phyloP scores from a whole-genome alignment of 176 grass and related monocot species.

The Avena atlantica region DNA sequence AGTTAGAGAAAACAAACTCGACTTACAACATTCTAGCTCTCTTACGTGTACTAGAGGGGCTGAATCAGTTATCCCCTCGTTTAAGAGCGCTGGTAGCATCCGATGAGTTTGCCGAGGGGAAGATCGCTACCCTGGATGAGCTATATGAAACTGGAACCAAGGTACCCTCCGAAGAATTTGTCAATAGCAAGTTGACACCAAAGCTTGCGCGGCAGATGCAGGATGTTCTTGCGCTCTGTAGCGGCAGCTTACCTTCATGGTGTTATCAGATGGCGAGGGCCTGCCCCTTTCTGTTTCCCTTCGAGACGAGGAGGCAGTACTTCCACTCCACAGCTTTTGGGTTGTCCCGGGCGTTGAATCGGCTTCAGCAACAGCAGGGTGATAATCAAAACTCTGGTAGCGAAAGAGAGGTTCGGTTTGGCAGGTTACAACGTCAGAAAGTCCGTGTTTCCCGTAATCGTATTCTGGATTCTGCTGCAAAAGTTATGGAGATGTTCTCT shows the following conservation, averaged over 20 bases:
- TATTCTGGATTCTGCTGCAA: constrained; percentile 75
- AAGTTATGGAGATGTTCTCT: constrained; percentile 88
- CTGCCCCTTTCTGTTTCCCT: constrained; percentile 90
- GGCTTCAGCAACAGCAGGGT: constrained; percentile 88
- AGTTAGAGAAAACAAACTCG: constrained; percentile 83
- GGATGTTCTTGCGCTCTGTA: constrained; percentile 85
- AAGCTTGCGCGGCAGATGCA: constrained; percentile 89
- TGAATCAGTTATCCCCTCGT: constrained; percentile 78
- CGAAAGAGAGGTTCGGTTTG: constrained; percentile 80
- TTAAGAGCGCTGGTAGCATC: constrained; percentile 61
- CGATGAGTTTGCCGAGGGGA: constrained; percentile 79
- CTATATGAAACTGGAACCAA: constrained; percentile 58
- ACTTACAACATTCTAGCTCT: constrained; percentile 86
- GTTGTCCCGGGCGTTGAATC: constrained; percentile 79
- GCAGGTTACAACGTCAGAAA: constrained; percentile 75
- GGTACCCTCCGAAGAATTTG: constrained; percentile 76
- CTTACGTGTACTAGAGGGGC: constrained; percentile 66
- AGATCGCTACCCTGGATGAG: constrained; percentile 54
- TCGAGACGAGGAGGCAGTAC: constrained; percentile 87
- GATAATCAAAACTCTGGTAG: constrained; percentile 63
- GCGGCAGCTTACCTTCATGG: constrained; percentile 85
- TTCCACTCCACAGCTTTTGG: constrained; percentile 94
- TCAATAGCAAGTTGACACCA: constrained; percentile 84
- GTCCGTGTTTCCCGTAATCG: constrained; percentile 82
- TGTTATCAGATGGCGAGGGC: constrained; percentile 84